phyloP scores from a whole-genome alignment of 2,329 filamentous ascomycete genomes.

The Pseudodiploospora longispora region DNA sequence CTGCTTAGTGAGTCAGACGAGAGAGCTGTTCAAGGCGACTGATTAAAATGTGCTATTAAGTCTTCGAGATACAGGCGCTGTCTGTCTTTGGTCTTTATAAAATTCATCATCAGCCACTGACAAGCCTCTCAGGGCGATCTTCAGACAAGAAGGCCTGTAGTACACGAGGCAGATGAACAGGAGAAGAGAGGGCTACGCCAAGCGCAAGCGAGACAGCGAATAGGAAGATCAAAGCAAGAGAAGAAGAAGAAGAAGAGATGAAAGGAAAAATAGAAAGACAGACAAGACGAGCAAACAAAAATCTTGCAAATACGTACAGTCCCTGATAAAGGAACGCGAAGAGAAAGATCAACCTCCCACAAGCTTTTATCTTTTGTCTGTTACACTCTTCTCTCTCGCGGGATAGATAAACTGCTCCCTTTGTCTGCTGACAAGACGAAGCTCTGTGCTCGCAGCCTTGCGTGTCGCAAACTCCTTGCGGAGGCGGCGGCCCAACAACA shows the following conservation, averaged over 20 bases:
- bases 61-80: conserved; percentile 6
- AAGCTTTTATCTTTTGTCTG: conserved; percentile 5
- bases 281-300: conserved; percentile 21
- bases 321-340: conserved; percentile 16
- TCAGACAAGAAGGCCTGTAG: background rate
- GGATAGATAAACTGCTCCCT: background rate
- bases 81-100: background rate
- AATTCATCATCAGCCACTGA: conserved; percentile 2
- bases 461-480: conserved; percentile 6
- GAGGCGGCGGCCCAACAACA: conserved; percentile 9
- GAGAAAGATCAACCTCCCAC: background rate
- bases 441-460: conserved; percentile 51
- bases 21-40: background rate
- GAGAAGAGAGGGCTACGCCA: background rate
- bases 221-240: conserved; percentile 7
- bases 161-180: background rate
- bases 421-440: conserved; percentile 43
- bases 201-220: conserved; percentile 1
- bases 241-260: conserved; percentile 17
- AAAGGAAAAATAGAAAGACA: conserved; percentile 20
- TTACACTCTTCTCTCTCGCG: conserved; percentile 8
- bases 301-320: conserved; percentile 50
- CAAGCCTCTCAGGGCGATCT: background rate
- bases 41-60: conserved; percentile 6
- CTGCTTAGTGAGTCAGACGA: conserved; percentile 1